These are phyloP conservation scores for Elongisporangium undulatum DNA, from an alignment of 352 stramenopile species.

Conservation along the genomic window DNA sequence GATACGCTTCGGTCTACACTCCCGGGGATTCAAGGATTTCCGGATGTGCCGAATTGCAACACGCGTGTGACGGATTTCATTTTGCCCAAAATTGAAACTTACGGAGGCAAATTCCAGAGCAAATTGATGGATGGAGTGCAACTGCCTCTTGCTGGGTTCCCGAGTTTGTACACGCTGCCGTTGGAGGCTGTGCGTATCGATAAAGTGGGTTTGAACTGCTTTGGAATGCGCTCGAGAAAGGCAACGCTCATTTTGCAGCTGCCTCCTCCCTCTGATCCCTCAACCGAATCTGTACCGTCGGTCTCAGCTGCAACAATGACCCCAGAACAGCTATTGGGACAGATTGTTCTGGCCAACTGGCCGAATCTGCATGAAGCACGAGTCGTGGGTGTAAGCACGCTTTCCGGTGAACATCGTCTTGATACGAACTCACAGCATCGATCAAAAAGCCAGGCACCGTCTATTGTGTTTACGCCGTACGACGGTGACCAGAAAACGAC, in stretches of 20 bases:
- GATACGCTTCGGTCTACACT: constrained; percentile 69
- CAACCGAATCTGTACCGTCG: background rate
- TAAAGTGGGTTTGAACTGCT: constrained; percentile 91
- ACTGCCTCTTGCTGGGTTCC: constrained; percentile 72
- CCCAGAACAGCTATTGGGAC: constrained; percentile 44
- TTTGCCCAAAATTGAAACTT: constrained; percentile 36
- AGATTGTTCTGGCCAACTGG: constrained; percentile 95
- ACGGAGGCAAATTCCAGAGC: constrained; percentile 64
- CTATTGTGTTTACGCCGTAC: constrained; percentile 39
- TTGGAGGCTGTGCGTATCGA: constrained; percentile 54
- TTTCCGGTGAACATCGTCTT: constrained; percentile 57
- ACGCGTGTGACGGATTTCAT: constrained; percentile 55
- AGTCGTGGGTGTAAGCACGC: constrained; percentile 73
- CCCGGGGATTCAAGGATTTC: constrained; percentile 52
- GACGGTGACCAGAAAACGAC: constrained; percentile 50
- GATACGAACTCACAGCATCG: constrained; percentile 12
- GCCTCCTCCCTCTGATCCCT: constrained; percentile 14
- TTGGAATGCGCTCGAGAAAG: constrained; percentile 88
- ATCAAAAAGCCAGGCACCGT: background rate
- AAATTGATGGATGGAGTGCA: constrained; percentile 69
- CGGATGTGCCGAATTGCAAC: constrained; percentile 61
- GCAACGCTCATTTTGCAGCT: constrained; percentile 71
- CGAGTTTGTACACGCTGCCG: constrained; percentile 62
- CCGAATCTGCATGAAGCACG: constrained; percentile 97
- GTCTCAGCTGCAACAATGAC: constrained; percentile 4